Evolutionary conservation across 2,329 filamentous ascomycete genomes (phyloP), one percentile per base, ranked within the genome.

Genomic region (Stenocarpella maydis): DNA sequence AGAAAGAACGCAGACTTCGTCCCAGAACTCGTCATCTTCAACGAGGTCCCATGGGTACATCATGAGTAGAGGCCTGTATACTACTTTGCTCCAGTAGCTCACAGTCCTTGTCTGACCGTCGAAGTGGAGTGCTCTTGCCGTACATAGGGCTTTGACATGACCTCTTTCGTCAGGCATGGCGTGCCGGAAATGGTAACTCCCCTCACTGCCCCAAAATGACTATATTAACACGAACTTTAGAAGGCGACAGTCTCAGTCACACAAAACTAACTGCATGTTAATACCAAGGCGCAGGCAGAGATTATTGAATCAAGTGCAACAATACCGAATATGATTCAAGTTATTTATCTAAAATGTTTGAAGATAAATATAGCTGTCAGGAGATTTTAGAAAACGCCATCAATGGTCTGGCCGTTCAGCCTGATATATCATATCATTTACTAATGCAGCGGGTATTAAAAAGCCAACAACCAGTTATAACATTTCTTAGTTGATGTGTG

Each of bases 21-120:
- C 19, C 50, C 39, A 66, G 26, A 66, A 55, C 5, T 45, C 12
- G 26, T 66, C n/a, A 15, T 55, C 50, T 28, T 55, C 26, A 21
- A 66, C 49, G 7, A 41, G 54, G 37, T 55, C n/a, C 9, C 24
- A 6, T 0, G 6, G 7, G 19, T 66, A 66, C 12, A 53, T 10
- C 12, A 66, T 17, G 6, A 55, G 26, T 1, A 66, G 63, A 0
- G 49, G 24, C n/a, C 24, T 37, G 17, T n/a, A 6, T 2, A 7
- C 17, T 17, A n/a, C 31, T n/a, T 3, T 4, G 17, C 17, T 5
- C 2, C 7, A 2, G 43, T 39, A 28, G 19, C 37, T 12, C 5
- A 65, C 17, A 14, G 12, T 21, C 10, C 14, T 21, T 2, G 49
- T 41, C 21, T 3, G 28, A 12, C 14, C 39, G 9, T 31, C 24